Base-by-base conservation (phyloP, 2,329 filamentous ascomycete species). In the Arthrobotrys sphaeroides region DNA sequence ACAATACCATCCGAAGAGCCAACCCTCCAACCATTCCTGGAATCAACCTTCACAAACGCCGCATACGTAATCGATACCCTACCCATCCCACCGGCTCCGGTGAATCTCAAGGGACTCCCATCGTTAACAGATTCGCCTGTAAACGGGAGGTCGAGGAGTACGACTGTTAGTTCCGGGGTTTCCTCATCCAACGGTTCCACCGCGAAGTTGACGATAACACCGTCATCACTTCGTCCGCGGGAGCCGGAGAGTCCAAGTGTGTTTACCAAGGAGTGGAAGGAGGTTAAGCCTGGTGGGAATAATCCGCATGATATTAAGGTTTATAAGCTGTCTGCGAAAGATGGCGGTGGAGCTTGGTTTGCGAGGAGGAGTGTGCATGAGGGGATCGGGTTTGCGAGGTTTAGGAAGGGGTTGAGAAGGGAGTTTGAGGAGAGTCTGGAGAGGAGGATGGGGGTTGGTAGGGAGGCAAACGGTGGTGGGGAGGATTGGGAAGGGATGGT, bases 271-370 rank as follows among this genome's bases (percentile, higher is more conserved):
- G 88, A 92, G 82, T 97, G 94, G 93, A 97, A 96, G 82, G 90
- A 93, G 43, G 84, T 94, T 80, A 94, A 93, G 82, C 83, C 92
- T 66, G 88, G 86, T 43, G 83, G 86, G 78, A 90, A 94, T 18
- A 95, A 96, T 80, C 91, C 92, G 0, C 84, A 92, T 6, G 89
- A 87, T 0, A 89, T 97, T 77, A 86, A 85, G 66, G 89, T 97
- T 22, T 97, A 91, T 84, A 96, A 96, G 82, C 86, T 95, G 73
- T 84, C 86, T 0, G 88, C 90, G 1, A 90, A 91, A 79, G 94
- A 98, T 82, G 89, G 92, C 38, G 90, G 90, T 78, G 94, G 94
- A 1, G 86, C 91, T 5, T 98, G 94, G 94, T 98, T 97, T 82
- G 92, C 92, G 22, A 85, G 94, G 66, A 86, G 91, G 55, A 96